Base-by-base conservation (phyloP, 148 eudicot genomes). In the Agrostemma githago region DNA sequence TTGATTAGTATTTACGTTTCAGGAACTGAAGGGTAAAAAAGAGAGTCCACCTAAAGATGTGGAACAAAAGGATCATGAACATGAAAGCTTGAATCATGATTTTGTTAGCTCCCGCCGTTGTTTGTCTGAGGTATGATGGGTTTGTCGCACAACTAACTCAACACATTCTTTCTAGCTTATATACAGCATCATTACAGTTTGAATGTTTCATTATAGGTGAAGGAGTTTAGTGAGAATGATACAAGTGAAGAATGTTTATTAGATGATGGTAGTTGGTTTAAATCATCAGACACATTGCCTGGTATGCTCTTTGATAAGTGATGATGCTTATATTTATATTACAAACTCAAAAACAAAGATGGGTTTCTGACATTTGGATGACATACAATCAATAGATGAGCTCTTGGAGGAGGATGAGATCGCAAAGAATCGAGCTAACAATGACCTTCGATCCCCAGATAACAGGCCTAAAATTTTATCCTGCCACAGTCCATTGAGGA, bases 401-500 rank as follows among this genome's bases (percentile, higher is more conserved):
- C 42, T 77, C 26, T 62, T 72, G 44, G 72, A 77, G 63, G 68
- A 66, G 48, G 76, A 62, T 3, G 83, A 82, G 65, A 73, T 16
- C 46, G 38, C 56, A 73, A 77, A n/a, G 53, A 43, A 62, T 42
- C 62, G 67, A 76, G 37, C 43, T 48, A 57, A 60, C 21, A 68
- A 68, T 58, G 74, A 58, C 19, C 48, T 41, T 40, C 72, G 66
- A 20, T 80, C 83, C 16, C 80, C 89, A 41, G 84, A 87, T 16
- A 61, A 70, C 73, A 79, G 79, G 66, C 77, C 72, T 68, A 79
- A 82, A 72, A 76, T 56, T 14, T 76, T 54, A 78, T 56, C 83
- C 77, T 80, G 77, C 57, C 72, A 46, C 39, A 80, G 83, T 70
- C 85, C 93, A n/a, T n/a, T 64, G n/a, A 88, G 94, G 78, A 85